Evolutionary conservation across 768 basidiomycete genomes (phyloP).

Genomic region (Hygrocybe punicea): DNA sequence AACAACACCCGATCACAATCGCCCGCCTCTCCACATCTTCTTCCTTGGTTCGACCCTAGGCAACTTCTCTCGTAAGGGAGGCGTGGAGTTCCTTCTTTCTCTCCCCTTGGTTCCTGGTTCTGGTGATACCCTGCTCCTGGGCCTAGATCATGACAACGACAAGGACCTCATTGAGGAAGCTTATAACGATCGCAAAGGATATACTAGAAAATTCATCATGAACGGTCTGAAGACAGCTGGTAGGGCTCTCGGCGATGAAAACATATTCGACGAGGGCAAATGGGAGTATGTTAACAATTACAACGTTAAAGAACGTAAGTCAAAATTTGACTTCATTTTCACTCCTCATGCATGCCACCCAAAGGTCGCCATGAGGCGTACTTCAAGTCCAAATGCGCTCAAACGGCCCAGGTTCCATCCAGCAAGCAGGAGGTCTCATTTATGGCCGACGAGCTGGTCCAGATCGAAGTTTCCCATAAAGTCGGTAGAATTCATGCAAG

Average conservation of each 20-base stretch:
- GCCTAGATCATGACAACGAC: conserved; percentile 83
- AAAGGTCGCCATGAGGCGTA: conserved; percentile 85
- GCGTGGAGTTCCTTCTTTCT: conserved; percentile 67
- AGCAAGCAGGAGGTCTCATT: conserved; percentile 50
- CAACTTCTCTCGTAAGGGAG: conserved; percentile 75
- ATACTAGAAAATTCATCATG: conserved; percentile 77
- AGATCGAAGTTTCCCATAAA: conserved; percentile 87
- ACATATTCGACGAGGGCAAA: conserved; percentile 57
- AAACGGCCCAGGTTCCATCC: conserved; percentile 53
- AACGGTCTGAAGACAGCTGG: conserved; percentile 77
- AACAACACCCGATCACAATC: conserved; percentile 46
- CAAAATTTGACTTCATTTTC: conserved; percentile 1
- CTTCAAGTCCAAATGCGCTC: conserved; percentile 62
- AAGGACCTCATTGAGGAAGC: conserved; percentile 71
- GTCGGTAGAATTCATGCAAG: conserved; percentile 36
- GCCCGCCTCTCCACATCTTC: conserved; percentile 70
- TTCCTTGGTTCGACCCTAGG: conserved; percentile 92
- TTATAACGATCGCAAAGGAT: conserved; percentile 78
- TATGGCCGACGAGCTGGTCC: conserved; percentile 67
- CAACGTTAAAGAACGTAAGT: conserved; percentile 26
- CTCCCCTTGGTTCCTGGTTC: conserved; percentile 72
- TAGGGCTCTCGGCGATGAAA: conserved; percentile 61
- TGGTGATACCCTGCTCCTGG: conserved; percentile 83
- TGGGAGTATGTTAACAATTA: conserved; percentile 75
- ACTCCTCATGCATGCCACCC: not conserved